These are phyloP conservation scores for Pestalotiopsis sp. DNA, from an alignment of 2,329 filamentous ascomycete genomes.

Conservation along the genomic window DNA sequence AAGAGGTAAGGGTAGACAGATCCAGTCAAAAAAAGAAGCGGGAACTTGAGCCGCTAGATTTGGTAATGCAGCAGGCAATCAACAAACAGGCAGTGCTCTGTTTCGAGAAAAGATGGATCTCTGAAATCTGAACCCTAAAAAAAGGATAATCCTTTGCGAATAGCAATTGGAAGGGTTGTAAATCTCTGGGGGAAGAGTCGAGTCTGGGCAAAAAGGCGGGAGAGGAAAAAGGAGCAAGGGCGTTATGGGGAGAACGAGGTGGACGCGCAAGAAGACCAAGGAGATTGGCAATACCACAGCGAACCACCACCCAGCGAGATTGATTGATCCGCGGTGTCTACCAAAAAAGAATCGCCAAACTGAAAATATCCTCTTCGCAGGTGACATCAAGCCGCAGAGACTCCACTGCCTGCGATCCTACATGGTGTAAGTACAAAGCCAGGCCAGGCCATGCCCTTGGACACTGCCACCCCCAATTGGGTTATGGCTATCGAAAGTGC, in stretches of 20 bases:
- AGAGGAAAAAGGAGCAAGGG: background rate
- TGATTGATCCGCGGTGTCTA: background rate
- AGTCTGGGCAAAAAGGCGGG: background rate
- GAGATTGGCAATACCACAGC: conserved; percentile 2
- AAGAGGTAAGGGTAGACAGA: too few species aligned
- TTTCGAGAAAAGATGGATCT: background rate
- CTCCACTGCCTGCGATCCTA: conserved; percentile 7
- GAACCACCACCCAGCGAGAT: background rate
- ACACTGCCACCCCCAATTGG: conserved; percentile 11
- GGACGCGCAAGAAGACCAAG: background rate
- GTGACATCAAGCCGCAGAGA: conserved; percentile 8
- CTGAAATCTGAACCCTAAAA: background rate
- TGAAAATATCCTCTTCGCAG: background rate
- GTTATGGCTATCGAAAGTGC: background rate
- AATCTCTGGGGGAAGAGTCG: background rate
- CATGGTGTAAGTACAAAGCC: too few species aligned
- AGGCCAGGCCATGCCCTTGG: background rate
- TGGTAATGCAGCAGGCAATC: background rate
- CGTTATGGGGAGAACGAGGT: background rate
- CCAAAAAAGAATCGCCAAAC: background rate
- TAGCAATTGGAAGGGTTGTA: background rate
- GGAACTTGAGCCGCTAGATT: background rate
- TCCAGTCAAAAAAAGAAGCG: background rate
- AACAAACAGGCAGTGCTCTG: background rate
- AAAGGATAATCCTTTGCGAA: background rate